These are phyloP conservation scores for Allantophomopsis lycopodina DNA, from an alignment of 2,329 filamentous ascomycete genomes.

Conservation along the genomic window DNA sequence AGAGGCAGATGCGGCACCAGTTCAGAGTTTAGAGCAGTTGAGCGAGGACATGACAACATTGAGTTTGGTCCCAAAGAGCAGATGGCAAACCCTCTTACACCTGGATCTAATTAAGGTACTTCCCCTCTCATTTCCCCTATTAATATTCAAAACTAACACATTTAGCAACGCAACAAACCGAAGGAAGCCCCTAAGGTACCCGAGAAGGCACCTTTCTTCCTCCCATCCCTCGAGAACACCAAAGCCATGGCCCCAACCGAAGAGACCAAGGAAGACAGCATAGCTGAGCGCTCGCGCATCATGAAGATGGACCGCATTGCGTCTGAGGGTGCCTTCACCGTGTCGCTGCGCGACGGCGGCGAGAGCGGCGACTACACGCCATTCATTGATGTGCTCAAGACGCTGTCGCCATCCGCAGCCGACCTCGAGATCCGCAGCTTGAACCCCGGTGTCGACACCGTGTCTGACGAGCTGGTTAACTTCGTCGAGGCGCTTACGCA, in stretches of 20 bases:
- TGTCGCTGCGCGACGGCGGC: conserved; percentile 38
- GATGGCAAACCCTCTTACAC: conserved; percentile 90
- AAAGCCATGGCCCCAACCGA: conserved; percentile 7
- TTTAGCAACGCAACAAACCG: conserved; percentile 78
- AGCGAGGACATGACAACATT: conserved; percentile 74
- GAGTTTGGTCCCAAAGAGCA: conserved; percentile 75
- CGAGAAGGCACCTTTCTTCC: conserved; percentile 91
- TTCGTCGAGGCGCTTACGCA: conserved; percentile 74
- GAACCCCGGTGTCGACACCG: conserved; percentile 24
- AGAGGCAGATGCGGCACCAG: conserved; percentile 36
- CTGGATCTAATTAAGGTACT: conserved; percentile 65
- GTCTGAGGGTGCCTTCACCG: conserved; percentile 43
- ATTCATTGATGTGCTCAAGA: conserved; percentile 69
- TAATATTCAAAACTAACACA: conserved; percentile 6
- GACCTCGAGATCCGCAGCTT: conserved; percentile 87
- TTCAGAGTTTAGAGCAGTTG: conserved; percentile 59
- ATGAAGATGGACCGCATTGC: conserved; percentile 48
- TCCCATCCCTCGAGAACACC: conserved; percentile 47
- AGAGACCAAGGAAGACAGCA: conserved; percentile 18
- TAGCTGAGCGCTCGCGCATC: conserved; percentile 49
- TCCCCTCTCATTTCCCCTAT: neutral
- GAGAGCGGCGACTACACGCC: conserved; percentile 44
- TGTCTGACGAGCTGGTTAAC: conserved; percentile 56
- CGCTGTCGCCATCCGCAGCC: conserved; percentile 68
- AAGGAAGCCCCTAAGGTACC: conserved; percentile 83